phyloP scores from a whole-genome alignment of 2,329 filamentous ascomycete species.

The Colletotrichum sp. region DNA sequence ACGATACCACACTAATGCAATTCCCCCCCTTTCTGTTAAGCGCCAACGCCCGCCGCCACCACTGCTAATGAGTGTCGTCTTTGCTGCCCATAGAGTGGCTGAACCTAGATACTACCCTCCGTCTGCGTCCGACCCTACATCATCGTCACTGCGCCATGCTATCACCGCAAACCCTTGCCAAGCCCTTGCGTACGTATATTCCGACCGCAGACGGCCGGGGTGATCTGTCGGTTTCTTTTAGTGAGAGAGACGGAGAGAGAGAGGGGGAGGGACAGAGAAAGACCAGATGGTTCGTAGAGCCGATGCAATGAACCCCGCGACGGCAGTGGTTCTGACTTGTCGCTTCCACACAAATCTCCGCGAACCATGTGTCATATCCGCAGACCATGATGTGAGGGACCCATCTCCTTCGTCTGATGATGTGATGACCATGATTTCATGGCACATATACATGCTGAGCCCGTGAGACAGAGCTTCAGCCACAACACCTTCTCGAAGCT shows the following conservation, averaged over 20 bases:
- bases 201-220: neutral
- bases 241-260: neutral
- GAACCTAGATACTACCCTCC: neutral
- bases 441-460: neutral
- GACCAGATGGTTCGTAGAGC: neutral
- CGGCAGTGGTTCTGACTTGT: neutral
- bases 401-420: neutral
- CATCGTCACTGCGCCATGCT: neutral
- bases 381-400: neutral
- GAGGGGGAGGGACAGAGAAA: neutral
- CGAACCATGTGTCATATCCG: neutral
- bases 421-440: neutral
- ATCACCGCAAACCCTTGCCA: neutral
- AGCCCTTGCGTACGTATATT: neutral
- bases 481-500: neutral
- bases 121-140: neutral
- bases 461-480: neutral
- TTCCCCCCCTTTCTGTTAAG: neutral
- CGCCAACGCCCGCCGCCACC: neutral
- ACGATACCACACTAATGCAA: neutral
- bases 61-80: neutral
- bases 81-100: neutral
- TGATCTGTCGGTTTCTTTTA: neutral
- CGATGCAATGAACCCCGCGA: neutral
- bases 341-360: neutral